Base-by-base conservation (phyloP, 2,329 filamentous ascomycete genomes). In the Claviceps sp. region DNA sequence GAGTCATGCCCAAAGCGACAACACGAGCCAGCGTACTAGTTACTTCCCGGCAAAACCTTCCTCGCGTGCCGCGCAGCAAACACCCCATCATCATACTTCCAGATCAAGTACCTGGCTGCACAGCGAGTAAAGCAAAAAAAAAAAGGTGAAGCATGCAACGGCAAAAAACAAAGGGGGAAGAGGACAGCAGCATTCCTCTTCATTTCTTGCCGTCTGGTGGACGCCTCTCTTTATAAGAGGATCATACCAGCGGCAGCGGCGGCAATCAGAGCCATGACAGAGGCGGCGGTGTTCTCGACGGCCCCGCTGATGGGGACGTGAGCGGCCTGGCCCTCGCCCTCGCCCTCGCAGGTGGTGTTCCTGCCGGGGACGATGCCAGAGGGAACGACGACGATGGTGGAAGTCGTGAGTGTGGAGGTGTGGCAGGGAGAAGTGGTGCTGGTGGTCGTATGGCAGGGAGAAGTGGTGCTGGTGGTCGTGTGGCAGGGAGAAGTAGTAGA, bases 201-300 rank as follows among this genome's bases (percentile, higher is more conserved):
- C 30, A 34, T 34, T 34, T 34, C 30, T 4, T 11, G 9, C 30
- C 30, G 30, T 11, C 30, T 34, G 9, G 30, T 34, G 4, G 9
- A 22, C 30, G 9, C 9, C 9, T 34, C 30, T 38, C 18, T 41
- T 30, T 53, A 54, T 7, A 54, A 14, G 20, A 54, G 30, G 34
- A 51, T 24, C 38, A 48, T 41, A 4, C 40, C 52, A 36, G 49
- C 55, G n/a, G 51, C 26, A 20, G 44, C 48, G 41, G 48, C 47
- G 45, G 52, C 48, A 26, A 50, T 20, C 16, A 56, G 13, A 48
- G 48, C 51, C 40, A 52, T 14, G 40, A 18, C 49, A 4, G 52
- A 44, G 34, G 34, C 38, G 37, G 47, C 49, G 26, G 24, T 20
- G 18, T 16, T 46, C 20, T 49, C 42, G 9, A 48, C 18, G n/a